Evolutionary conservation across 2,329 filamentous ascomycete genomes (phyloP).

Genomic region (Beauveria asiatica): DNA sequence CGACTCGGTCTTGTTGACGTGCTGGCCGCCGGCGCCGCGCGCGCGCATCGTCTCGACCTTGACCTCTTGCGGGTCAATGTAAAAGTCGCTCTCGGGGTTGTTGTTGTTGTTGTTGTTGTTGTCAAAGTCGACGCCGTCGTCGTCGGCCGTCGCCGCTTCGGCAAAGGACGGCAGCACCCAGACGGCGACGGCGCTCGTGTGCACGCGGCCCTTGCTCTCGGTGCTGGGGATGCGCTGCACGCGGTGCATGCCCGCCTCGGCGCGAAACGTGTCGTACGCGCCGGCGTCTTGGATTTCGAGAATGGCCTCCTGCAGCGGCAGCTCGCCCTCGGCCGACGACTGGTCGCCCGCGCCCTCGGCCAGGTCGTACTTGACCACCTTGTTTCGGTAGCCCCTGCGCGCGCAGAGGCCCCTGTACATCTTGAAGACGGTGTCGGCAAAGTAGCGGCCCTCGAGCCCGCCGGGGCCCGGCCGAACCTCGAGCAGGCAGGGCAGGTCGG

Average conservation of each 20-base stretch:
- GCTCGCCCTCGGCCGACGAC: constrained; percentile 49
- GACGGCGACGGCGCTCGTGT: constrained; percentile 87
- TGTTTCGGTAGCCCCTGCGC: constrained; percentile 55
- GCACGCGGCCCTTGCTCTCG: constrained; percentile 81
- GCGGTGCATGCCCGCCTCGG: constrained; percentile 88
- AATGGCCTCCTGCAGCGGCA: constrained; percentile 75
- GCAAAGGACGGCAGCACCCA: constrained; percentile 85
- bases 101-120: too few species aligned
- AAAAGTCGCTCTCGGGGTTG: constrained; percentile 89
- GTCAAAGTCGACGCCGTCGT: constrained; percentile 55
- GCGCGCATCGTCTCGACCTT: constrained; percentile 83
- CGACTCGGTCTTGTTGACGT: constrained; percentile 97
- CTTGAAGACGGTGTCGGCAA: constrained; percentile 74
- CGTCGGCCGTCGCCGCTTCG: constrained; percentile 34
- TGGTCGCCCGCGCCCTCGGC: constrained; percentile 53
- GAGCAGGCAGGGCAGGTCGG: constrained; percentile 78
- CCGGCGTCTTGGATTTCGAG: constrained; percentile 71
- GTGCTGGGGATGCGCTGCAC: constrained; percentile 91
- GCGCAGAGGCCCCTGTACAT: constrained; percentile 84
- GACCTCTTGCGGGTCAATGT: constrained; percentile 77
- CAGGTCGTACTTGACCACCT: constrained; percentile 71
- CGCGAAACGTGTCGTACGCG: constrained; percentile 72
- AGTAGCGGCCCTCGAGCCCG: constrained; percentile 83
- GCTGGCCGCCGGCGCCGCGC: constrained; percentile 85
- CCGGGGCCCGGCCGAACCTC: constrained; percentile 90